A percentile compares a stretch with the other conserved stretches of the same genome.
Conservation (phyloP, 192 early-diverging fungal genomes). For the Podochytrium sp. region DNA sequence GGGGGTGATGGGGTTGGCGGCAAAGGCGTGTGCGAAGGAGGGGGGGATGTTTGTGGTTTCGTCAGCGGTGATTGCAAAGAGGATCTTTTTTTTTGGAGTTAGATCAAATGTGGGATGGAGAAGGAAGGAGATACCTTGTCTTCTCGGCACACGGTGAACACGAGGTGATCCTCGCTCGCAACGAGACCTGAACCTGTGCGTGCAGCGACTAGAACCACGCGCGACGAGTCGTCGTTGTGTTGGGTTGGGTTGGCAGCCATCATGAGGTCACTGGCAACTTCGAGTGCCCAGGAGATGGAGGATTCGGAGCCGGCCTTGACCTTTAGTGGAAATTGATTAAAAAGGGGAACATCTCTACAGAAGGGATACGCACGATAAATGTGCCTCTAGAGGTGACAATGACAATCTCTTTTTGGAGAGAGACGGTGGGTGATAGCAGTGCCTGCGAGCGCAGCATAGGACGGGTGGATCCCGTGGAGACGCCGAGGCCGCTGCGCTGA, state of each 20-base stretch:
- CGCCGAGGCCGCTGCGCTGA: background rate
- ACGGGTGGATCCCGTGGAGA: background rate
- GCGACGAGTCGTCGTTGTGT: constrained; percentile 25
- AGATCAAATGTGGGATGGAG: background rate
- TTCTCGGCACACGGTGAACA: constrained; percentile 39
- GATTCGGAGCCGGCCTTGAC: constrained; percentile 24
- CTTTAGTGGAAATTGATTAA: background rate
- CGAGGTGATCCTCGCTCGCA: constrained; percentile 34
- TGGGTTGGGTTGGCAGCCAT: constrained; percentile 27
- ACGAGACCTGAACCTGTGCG: constrained; percentile 36
- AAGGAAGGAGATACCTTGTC: constrained; percentile 37
- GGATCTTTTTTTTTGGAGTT: constrained; percentile 16
- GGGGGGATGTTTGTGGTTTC: constrained; percentile 35
- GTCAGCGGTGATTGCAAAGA: constrained; percentile 37
- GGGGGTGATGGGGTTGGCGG: background rate
- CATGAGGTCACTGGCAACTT: constrained; percentile 29
- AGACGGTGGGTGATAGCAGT: constrained; percentile 10
- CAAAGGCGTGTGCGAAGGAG: constrained; percentile 33
- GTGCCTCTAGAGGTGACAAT: constrained; percentile 34
- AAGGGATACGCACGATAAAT: constrained; percentile 25
- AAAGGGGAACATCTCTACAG: background rate
- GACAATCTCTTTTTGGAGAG: constrained; percentile 32
- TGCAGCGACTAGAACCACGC: constrained; percentile 37
- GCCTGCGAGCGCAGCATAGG: background rate
- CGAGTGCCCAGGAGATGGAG: constrained; percentile 32